Percentiles rank a stretch among this genome's conserved stretches.
phyloP scores from a whole-genome alignment of 192 early-diverging fungal genomes.

The Haplosporangium gracile region DNA sequence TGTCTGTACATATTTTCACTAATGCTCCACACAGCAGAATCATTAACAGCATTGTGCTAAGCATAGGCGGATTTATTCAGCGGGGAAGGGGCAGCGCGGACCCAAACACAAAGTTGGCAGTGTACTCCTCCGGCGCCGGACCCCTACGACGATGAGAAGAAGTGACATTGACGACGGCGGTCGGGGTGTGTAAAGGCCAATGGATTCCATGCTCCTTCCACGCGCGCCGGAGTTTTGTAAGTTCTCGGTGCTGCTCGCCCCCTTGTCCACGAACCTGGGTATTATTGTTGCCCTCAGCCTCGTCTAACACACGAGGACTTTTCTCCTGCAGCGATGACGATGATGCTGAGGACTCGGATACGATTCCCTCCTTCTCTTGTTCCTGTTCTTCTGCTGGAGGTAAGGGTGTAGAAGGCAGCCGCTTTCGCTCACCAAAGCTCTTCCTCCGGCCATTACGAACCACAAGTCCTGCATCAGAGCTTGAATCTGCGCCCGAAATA shows the following conservation, averaged over 20 bases:
- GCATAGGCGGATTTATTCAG: not conserved
- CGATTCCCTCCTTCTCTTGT: not conserved
- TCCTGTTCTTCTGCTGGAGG: not conserved
- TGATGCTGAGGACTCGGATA: not conserved
- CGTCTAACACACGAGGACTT: not conserved
- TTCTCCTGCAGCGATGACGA: not conserved
- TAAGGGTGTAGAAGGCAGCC: not conserved
- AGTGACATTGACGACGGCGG: no score
- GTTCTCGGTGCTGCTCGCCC: not conserved
- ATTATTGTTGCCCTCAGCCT: not conserved
- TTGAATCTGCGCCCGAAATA: not conserved
- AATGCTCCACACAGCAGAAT: no score
- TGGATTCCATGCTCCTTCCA: not conserved
- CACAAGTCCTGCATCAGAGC: not conserved
- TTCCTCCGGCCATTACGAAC: not conserved
- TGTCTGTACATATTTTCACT: no score
- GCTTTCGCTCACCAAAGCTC: not conserved
- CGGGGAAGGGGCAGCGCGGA: not conserved
- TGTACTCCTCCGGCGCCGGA: not conserved
- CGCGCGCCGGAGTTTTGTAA: not conserved
- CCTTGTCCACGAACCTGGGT: not conserved
- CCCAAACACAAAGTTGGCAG: not conserved
- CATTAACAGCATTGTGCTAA: no score
- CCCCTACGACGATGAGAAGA: not conserved
- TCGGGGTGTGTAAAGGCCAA: not conserved